phyloP scores from a whole-genome alignment of 495 filamentous ascomycete species.

The Talaromyces borbonicus region DNA sequence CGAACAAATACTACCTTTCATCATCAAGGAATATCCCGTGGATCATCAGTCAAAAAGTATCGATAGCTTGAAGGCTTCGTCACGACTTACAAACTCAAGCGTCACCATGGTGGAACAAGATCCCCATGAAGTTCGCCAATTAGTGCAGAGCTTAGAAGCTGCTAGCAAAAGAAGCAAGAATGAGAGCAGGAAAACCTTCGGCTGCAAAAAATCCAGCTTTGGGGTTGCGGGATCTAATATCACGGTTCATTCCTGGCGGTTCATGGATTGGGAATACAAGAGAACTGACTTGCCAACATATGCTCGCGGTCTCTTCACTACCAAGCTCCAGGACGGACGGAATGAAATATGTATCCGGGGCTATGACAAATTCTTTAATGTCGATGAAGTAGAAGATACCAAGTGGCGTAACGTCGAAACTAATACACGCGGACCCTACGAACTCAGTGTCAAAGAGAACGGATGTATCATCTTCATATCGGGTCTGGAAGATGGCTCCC shows the following conservation, averaged over 20 bases:
- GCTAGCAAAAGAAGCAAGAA: conserved; percentile 28
- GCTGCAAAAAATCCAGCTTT: conserved; percentile 67
- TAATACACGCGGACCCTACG: conserved; percentile 80
- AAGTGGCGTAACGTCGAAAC: conserved; percentile 69
- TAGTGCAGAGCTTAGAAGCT: conserved; percentile 48
- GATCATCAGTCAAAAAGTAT: no score
- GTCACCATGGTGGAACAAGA: conserved; percentile 46
- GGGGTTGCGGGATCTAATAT: conserved; percentile 48
- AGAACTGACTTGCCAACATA: conserved; percentile 73
- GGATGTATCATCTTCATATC: conserved; percentile 98
- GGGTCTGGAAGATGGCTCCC: conserved; percentile 73
- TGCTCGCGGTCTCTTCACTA: conserved; percentile 87
- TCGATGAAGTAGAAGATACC: conserved; percentile 66
- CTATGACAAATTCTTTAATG: conserved; percentile 99
- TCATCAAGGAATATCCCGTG: no score
- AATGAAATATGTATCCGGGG: conserved; percentile 76
- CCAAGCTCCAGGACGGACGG: conserved; percentile 45
- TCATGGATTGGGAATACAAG: conserved; percentile 94
- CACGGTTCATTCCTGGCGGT: conserved; percentile 80
- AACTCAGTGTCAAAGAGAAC: conserved; percentile 95
- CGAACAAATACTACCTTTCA: no score
- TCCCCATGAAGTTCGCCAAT: conserved; percentile 44
- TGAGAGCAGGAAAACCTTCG: conserved; percentile 40
- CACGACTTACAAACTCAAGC: conserved; percentile 7
- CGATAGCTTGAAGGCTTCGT: no score